Evolutionary conservation across 768 basidiomycete species (phyloP).

Genomic region (Lactarius sp.): DNA sequence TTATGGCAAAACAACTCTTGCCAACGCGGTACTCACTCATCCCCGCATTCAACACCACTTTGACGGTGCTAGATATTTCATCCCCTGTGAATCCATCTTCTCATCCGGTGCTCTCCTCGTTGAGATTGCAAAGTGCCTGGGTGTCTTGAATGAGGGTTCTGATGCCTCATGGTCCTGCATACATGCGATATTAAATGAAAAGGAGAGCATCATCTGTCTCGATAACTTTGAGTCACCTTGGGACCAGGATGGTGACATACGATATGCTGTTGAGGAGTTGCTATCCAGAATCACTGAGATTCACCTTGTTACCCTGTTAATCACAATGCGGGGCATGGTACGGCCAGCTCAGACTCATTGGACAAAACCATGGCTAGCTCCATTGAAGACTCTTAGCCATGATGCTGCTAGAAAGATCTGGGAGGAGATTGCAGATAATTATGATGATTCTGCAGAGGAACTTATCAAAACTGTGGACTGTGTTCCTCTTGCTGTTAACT

Average conservation of each 20-base stretch:
- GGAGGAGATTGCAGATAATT: no score
- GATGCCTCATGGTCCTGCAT: not conserved
- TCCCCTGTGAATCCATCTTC: slow-evolving; percentile 1
- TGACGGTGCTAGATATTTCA: not conserved
- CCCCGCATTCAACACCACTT: not conserved
- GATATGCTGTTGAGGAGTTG: slow-evolving; percentile 4
- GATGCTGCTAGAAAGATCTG: not conserved
- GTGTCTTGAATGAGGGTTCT: not conserved
- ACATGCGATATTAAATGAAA: not conserved
- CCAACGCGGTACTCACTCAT: slow-evolving; percentile 4
- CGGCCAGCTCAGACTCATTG: slow-evolving; percentile 8
- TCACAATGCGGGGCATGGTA: slow-evolving; percentile 12
- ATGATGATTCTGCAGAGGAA: no score
- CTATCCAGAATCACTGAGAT: slow-evolving; percentile 1
- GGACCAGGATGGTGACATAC: slow-evolving; percentile 25
- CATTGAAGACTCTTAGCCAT: slow-evolving; percentile 1
- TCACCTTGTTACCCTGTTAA: not conserved
- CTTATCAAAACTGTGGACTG: no score
- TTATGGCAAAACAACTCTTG: slow-evolving; percentile 5
- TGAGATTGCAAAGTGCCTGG: not conserved
- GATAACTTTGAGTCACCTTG: slow-evolving; percentile 42
- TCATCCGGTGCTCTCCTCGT: not conserved
- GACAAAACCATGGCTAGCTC: slow-evolving; percentile 2
- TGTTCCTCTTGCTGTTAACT: not conserved
- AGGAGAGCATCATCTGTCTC: slow-evolving; percentile 32